phyloP scores from a whole-genome alignment of 345 rosid genomes.

The Hypericum androsaemum region DNA sequence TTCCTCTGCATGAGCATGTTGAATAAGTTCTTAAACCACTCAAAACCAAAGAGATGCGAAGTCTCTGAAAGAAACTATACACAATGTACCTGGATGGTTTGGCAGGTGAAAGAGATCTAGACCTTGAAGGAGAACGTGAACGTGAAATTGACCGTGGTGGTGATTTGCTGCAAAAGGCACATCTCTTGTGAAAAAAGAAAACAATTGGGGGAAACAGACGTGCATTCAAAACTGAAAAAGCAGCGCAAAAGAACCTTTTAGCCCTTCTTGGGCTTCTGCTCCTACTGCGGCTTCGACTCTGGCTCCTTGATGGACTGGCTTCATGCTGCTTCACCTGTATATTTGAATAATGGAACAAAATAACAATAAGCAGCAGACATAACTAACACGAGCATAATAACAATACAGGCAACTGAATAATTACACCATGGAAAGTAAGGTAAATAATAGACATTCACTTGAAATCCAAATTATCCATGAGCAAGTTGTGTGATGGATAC shows the following conservation, averaged over 20 bases:
- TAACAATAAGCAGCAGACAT: neutral
- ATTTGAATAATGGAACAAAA: conserved; percentile 2
- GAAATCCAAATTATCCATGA: neutral
- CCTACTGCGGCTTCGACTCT: conserved; percentile 51
- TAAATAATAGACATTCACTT: neutral
- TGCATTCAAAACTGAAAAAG: neutral
- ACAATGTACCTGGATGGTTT: conserved; percentile 42
- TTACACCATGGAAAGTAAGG: too few species aligned
- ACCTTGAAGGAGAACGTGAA: conserved; percentile 58
- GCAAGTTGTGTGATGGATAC: neutral
- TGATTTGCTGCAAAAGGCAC: conserved; percentile 40
- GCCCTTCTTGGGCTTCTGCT: conserved; percentile 52
- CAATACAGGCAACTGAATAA: too few species aligned
- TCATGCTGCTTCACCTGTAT: conserved; percentile 62
- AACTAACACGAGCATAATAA: too few species aligned
- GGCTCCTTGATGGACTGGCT: conserved; percentile 50
- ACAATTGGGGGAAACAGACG: neutral
- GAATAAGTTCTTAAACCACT: neutral
- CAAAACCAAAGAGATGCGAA: neutral
- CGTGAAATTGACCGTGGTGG: conserved; percentile 40
- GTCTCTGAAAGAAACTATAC: neutral
- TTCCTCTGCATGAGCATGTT: conserved; percentile 18
- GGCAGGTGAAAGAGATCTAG: conserved; percentile 61
- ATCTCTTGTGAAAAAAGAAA: neutral
- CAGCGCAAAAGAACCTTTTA: conserved; percentile 25